Evolutionary conservation across 106 monocot species (phyloP).

Genomic region (Dioscorea zingiberensis): DNA sequence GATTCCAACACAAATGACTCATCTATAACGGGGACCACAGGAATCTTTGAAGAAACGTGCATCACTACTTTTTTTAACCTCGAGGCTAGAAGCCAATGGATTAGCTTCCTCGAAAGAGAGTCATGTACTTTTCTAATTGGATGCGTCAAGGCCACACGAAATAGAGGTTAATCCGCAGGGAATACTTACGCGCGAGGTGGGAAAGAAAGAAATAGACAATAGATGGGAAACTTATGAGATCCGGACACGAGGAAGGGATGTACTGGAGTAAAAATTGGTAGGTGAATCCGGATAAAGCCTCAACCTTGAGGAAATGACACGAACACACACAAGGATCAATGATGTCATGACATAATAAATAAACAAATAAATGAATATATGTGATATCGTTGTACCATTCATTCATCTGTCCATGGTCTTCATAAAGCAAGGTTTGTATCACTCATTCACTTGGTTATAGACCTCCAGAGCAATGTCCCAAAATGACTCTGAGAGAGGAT

Average conservation of each 20-base stretch:
- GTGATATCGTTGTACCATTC: too few relatives aligned
- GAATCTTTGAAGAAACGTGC: conserved; percentile 57
- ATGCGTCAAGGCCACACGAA: conserved; percentile 52
- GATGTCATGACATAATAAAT: too few relatives aligned
- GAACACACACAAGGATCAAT: not conserved
- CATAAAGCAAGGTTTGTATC: too few relatives aligned
- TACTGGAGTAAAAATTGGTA: conserved; percentile 44
- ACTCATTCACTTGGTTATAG: too few relatives aligned
- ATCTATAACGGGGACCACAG: conserved; percentile 52
- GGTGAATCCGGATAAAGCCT: conserved; percentile 48
- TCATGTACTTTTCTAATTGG: conserved; percentile 83
- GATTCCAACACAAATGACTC: conserved; percentile 78
- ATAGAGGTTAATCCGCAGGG: not conserved
- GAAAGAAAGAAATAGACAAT: not conserved
- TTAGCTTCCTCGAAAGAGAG: conserved; percentile 54
- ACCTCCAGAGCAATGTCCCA: too few relatives aligned
- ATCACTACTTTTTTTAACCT: conserved; percentile 45
- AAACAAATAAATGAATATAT: too few relatives aligned
- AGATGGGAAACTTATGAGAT: not conserved
- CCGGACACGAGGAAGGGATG: conserved; percentile 49
- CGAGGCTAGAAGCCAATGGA: conserved; percentile 42
- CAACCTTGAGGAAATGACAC: conserved; percentile 42
- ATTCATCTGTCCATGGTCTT: too few relatives aligned
- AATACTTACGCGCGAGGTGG: not conserved
- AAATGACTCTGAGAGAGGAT: too few relatives aligned